Conservation (phyloP, 2,329 filamentous ascomycete genomes). For the Herpotrichia juniperi region DNA sequence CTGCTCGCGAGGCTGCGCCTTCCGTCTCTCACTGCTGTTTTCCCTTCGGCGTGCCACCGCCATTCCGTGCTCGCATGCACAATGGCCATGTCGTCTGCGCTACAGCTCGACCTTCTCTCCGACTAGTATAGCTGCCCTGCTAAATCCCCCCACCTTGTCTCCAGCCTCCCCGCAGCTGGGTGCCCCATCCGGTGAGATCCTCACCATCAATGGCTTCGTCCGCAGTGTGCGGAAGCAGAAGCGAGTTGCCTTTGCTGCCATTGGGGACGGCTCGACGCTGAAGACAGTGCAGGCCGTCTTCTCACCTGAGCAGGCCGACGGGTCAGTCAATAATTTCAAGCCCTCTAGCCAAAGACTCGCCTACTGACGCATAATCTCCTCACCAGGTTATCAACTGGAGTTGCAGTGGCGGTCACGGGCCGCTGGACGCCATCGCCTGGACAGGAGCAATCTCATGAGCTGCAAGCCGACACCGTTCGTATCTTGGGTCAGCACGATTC, state of each 20-base stretch:
- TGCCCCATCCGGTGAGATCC: constrained; percentile 25
- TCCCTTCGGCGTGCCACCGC: constrained; percentile 20
- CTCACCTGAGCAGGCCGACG: constrained; percentile 71
- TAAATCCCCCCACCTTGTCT: constrained; percentile 57
- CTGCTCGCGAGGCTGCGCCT: constrained; percentile 26
- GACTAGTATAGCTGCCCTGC: constrained; percentile 53
- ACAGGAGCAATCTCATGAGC: constrained; percentile 76
- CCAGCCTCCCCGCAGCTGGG: constrained; percentile 54
- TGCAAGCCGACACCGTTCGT: constrained; percentile 73
- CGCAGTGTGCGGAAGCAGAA: constrained; percentile 89
- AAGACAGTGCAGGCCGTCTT: constrained; percentile 81
- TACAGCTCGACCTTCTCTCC: constrained; percentile 36
- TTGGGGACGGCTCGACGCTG: constrained; percentile 86
- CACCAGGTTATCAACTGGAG: constrained; percentile 77
- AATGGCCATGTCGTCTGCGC: constrained; percentile 27
- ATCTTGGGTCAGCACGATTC: constrained; percentile 80
- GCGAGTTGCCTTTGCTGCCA: constrained; percentile 77
- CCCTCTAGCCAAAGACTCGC: not conserved
- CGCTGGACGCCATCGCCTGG: constrained; percentile 76
- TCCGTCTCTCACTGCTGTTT: constrained; percentile 25
- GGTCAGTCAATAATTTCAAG: constrained; percentile 60
- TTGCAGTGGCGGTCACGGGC: constrained; percentile 78
- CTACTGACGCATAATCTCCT: constrained; percentile 3
- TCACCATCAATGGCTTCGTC: constrained; percentile 74
- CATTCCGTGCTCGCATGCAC: constrained; percentile 20